phyloP scores from a whole-genome alignment of 768 basidiomycete species.

The Porphyrellus cyaneotinctus region DNA sequence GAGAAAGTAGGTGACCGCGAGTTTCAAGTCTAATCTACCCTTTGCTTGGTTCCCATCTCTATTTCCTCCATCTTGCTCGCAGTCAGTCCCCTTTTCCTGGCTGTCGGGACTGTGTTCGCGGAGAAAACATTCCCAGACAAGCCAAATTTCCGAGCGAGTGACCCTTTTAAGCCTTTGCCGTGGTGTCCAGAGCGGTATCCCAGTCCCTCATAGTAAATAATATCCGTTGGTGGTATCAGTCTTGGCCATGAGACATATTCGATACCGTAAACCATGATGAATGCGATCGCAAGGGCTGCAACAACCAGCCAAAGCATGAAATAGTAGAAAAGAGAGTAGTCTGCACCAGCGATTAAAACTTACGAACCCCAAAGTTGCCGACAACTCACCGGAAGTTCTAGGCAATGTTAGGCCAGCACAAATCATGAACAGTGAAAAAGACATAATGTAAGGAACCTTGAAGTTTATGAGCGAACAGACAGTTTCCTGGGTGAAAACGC shows the following conservation, averaged over 20 bases:
- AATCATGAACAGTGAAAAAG: conserved; percentile 84
- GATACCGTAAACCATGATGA: conserved; percentile 82
- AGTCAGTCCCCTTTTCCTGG: conserved; percentile 34
- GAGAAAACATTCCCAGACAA: conserved; percentile 37
- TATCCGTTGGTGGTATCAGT: conserved; percentile 70
- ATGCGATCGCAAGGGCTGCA: conserved; percentile 55
- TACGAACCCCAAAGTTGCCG: neutral
- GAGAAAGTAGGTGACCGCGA: no score
- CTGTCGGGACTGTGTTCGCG: conserved; percentile 35
- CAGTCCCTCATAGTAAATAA: conserved; percentile 85
- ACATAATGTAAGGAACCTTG: conserved; percentile 81
- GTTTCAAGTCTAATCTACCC: conserved; percentile 51
- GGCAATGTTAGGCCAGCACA: conserved; percentile 83
- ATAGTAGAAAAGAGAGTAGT: conserved; percentile 82
- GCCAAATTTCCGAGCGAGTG: conserved; percentile 32
- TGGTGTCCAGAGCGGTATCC: conserved; percentile 75
- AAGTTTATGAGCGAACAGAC: conserved; percentile 2
- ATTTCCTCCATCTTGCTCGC: conserved; percentile 57
- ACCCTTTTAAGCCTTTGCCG: conserved; percentile 65
- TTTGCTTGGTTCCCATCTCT: conserved; percentile 80
- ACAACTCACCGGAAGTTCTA: conserved; percentile 71
- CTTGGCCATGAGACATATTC: conserved; percentile 96
- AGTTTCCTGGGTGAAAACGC: conserved; percentile 11
- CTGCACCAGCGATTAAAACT: conserved; percentile 36
- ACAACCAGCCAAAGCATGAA: conserved; percentile 76